These are phyloP conservation scores for Ziziphus jujuba DNA, from an alignment of 306 rosid genomes.

Conservation along the genomic window DNA sequence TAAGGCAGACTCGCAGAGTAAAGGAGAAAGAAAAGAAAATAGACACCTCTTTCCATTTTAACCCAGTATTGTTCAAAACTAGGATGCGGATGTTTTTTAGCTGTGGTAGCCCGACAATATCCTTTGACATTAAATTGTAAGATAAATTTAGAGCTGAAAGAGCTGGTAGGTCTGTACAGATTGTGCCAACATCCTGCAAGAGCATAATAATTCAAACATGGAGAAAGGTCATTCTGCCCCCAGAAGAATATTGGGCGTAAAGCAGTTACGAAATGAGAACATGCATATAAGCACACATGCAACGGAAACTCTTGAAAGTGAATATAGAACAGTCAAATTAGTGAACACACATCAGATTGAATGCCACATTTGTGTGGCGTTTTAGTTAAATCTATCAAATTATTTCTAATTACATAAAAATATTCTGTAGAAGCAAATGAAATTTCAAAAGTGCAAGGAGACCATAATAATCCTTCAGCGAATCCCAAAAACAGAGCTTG, in stretches of 20 bases:
- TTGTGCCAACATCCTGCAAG: slow-evolving; percentile 73
- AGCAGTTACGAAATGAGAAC: not conserved
- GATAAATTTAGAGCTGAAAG: slow-evolving; percentile 72
- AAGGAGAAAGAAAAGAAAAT: slow-evolving; percentile 17
- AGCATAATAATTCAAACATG: slow-evolving; percentile 27
- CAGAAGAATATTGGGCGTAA: slow-evolving; percentile 13
- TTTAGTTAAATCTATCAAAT: not conserved
- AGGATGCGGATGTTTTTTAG: slow-evolving; percentile 57
- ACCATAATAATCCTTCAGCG: not conserved
- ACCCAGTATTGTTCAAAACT: slow-evolving; percentile 70
- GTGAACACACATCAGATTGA: not conserved
- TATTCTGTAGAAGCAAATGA: no score
- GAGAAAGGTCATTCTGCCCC: slow-evolving; percentile 17
- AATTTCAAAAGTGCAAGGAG: not conserved
- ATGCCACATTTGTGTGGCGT: not conserved
- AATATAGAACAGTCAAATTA: not conserved
- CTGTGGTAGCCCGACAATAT: slow-evolving; percentile 49
- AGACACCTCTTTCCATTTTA: slow-evolving; percentile 76
- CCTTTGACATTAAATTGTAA: slow-evolving; percentile 58
- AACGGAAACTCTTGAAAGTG: not conserved
- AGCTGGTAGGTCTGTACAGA: slow-evolving; percentile 74
- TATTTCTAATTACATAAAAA: not conserved
- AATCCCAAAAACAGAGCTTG: not conserved
- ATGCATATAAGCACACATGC: not conserved
- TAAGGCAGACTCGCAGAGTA: not conserved